Percentiles rank a stretch among this genome's conserved stretches.
phyloP scores from a whole-genome alignment of 805 yeast species.

The Wickerhamomyces silvicola region DNA sequence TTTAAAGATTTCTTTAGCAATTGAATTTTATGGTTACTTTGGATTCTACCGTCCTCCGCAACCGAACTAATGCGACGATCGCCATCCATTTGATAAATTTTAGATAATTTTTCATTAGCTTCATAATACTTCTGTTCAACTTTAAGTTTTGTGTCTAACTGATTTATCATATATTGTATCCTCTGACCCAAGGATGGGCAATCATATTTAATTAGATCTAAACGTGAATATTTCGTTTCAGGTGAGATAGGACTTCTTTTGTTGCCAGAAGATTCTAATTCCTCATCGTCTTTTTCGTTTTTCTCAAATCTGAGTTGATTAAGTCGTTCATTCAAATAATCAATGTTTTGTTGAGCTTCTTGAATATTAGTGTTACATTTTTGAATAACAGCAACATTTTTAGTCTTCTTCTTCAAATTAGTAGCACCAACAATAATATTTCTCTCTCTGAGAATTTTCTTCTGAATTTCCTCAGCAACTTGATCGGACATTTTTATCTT shows the following conservation, averaged over 20 bases:
- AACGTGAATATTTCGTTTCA: slow-evolving; percentile 45
- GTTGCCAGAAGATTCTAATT: not conserved
- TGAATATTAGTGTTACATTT: slow-evolving; percentile 85
- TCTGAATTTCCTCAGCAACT: slow-evolving; percentile 60
- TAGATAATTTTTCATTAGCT: slow-evolving; percentile 85
- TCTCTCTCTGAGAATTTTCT: slow-evolving; percentile 82
- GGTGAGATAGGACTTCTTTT: slow-evolving; percentile 24
- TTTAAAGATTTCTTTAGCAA: slow-evolving; percentile 77
- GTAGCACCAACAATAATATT: slow-evolving; percentile 87
- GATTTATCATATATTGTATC: slow-evolving; percentile 93
- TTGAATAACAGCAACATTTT: slow-evolving; percentile 78
- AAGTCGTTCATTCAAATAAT: slow-evolving; percentile 75
- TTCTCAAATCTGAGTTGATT: slow-evolving; percentile 42
- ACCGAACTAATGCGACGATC: slow-evolving; percentile 80
- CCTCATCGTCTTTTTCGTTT: slow-evolving; percentile 2
- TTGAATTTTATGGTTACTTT: slow-evolving; percentile 79
- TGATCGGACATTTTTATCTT: slow-evolving; percentile 33
- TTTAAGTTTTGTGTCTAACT: slow-evolving; percentile 86
- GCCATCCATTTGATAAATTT: slow-evolving; percentile 84
- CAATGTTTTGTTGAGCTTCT: slow-evolving; percentile 88
- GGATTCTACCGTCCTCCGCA: slow-evolving; percentile 82
- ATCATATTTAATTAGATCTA: slow-evolving; percentile 85
- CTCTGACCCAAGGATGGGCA: slow-evolving; percentile 93
- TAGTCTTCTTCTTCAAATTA: slow-evolving; percentile 69
- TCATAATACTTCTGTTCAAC: slow-evolving; percentile 91